Base-by-base conservation (phyloP, 2,329 filamentous ascomycete species). In the Chrysosporium keratinophilum region DNA sequence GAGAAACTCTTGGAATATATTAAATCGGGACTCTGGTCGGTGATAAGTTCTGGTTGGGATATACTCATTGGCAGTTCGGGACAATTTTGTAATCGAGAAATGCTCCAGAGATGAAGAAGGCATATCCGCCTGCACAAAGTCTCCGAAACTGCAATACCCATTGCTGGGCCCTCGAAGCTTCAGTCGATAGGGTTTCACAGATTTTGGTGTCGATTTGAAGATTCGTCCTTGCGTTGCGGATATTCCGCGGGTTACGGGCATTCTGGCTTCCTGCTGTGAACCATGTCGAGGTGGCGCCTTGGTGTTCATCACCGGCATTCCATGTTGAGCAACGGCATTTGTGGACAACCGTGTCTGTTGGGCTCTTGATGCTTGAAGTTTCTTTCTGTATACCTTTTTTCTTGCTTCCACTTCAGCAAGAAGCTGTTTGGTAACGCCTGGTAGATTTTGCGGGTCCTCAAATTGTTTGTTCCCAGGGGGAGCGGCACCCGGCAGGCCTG, bases 1-100 rank as follows among this genome's bases (percentile, higher is more conserved):
- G 46, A 60, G 45, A 12, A 60, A 28, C 23, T 60, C 54, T 11
- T 56, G 44, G 19, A 58, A 58, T 11, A 58, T 52, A 34, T 48
- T 56, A 12, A 60, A 59, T 1, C n/a, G 11, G 4, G 31, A 12
- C 15, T n/a, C 51, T 6, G 10, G 1, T 9, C 31, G 33, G 20
- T 14, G 34, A 34, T 28, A 15, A 5, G 5, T 7, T 28, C 19
- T 20, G 31, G 45, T 11, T 19, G 11, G 28, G 28, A n/a, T 34
- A 33, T 45, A 9, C 43, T 10, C 14, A 3, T 17, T 14, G 15
- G 46, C 47, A 28, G 45, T 50, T 37, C 44, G 51, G 14, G 50
- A 52, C 23, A 52, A 33, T 19, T 14, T 44, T 47, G 39, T 46
- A 10, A 57, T 55, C 3, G 55, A 52, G 31, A 57, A 57, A 42